Evolutionary conservation across 805 yeast genomes (phyloP), one percentile per base, ranked within the genome.

Genomic region (Candida boidinii): DNA sequence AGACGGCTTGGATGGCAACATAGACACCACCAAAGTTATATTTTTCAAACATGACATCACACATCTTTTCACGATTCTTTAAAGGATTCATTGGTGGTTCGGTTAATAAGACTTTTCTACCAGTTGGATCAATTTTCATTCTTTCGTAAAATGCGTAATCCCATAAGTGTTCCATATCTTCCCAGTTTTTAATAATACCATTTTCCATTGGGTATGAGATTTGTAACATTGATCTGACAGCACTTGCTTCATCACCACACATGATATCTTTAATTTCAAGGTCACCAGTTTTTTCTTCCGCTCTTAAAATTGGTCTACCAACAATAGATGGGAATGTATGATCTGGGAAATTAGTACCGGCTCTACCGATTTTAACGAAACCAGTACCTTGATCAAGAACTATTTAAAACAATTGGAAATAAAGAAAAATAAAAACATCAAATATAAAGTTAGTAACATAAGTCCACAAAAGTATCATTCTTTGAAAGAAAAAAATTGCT

Each of bases 381-480:
- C 98, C 98, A 31, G 98, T 92, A 65, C 98, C 98, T 66, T 92
- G 97, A 65, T 92, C 98, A 47, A 92, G 84, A 48, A 92, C 98
- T 73, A 49, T 42, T 18, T 12, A 9, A 24, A 20, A 28, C 29
- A 19, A 5, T n/a, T 13, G 17, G 19, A 13, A 18, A 15, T 24
- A n/a, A 16, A 15, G 30, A 11, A 12, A 27, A 23, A 20, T 15
- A n/a, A 20, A 5, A 24, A 12, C 18, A 12, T 19, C 15, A 18
- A 11, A 4, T 15, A 4, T 17, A 7, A 21, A 17, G 13, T 13
- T 14, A 11, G n/a, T n/a, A n/a, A n/a, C n/a, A n/a, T n/a, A n/a
- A n/a, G n/a, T n/a, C n/a, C n/a, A n/a, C n/a, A n/a, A n/a, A n/a
- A n/a, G n/a, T n/a, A n/a, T n/a, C n/a, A n/a, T n/a, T n/a, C n/a